Evolutionary conservation across 352 stramenopile species (phyloP), one percentile per base, ranked within the genome.

Genomic region (Albugo candida): DNA sequence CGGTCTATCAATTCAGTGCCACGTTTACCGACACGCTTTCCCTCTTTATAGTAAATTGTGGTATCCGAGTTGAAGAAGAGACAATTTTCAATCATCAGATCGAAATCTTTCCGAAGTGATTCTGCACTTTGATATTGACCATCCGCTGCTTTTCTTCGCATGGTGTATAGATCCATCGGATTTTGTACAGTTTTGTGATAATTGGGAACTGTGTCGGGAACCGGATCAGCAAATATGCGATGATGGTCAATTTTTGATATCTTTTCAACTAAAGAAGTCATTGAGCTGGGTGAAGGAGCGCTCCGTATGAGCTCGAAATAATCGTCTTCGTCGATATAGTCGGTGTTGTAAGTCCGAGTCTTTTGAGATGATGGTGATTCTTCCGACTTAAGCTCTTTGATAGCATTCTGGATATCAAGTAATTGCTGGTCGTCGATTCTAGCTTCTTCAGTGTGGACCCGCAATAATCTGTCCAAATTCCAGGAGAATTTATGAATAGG

Each of bases 401-500:
- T 64, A 42, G 83, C 70, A 10, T 60, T 63, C 17, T 88, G 59
- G 17, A 92, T 45, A 18, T 88, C 78, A 16, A 80, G 63, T 17
- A 87, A 63, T 45, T 88, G 72, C 8, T 60, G 41, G 3, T 43
- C 20, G 24, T 31, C 24, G 24, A 31, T 31, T 31, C 24, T 31
- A 21, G 71, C 62, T 34, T 87, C 70, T 36, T 85, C 55, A 1
- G 70, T 71, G 44, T 47, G 48, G 40, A 78, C 80, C 60, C 88
- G 87, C 19, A 88, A 41, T 19, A 73, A 74, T 16, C 72, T 65
- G 50, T 92, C 78, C 21, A 88, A 53, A 57, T 88, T 86, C 78
- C 78, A 92, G 27, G 88, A 84, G 41, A 92, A 92, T 49, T 92
- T 92, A 58, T 92, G 78, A 11, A 92, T 47, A 5, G 78, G 78